Evolutionary conservation across 2,329 filamentous ascomycete genomes (phyloP).

Genomic region (Alternaria sp.): DNA sequence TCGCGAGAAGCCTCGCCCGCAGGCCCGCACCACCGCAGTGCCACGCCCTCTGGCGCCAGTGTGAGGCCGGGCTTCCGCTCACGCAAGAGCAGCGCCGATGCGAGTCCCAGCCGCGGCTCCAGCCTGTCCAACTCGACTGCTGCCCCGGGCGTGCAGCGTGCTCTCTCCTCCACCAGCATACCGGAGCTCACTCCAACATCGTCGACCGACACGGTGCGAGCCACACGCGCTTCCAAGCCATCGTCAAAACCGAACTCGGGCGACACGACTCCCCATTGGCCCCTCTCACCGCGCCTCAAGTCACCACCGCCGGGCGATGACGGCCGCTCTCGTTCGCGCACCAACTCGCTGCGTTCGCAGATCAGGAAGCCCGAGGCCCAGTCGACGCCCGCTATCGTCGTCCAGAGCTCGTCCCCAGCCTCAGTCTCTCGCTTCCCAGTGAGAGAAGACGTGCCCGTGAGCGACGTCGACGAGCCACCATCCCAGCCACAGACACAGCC

Average conservation of each 20-base stretch:
- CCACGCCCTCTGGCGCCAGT: slow-evolving; percentile 22
- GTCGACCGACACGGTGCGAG: slow-evolving; percentile 66
- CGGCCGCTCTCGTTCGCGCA: slow-evolving; percentile 47
- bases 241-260: slow-evolving; percentile 56
- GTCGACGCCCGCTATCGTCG: slow-evolving; percentile 52
- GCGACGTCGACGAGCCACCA: slow-evolving; percentile 47
- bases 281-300: slow-evolving; percentile 76
- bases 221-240: slow-evolving; percentile 69
- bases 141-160: slow-evolving; percentile 64
- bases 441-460: slow-evolving; percentile 35
- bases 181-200: slow-evolving; percentile 68
- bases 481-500: not conserved
- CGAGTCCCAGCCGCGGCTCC: slow-evolving; percentile 49
- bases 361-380: slow-evolving; percentile 38
- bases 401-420: slow-evolving; percentile 54
- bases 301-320: slow-evolving; percentile 67
- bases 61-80: slow-evolving; percentile 43
- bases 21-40: slow-evolving; percentile 39
- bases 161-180: slow-evolving; percentile 71
- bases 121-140: slow-evolving; percentile 42
- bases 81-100: slow-evolving; percentile 55
- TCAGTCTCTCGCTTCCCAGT: slow-evolving; percentile 39
- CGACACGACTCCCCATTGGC: slow-evolving; percentile 69
- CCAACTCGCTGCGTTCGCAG: slow-evolving; percentile 51
- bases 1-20: slow-evolving; percentile 57